Conservation (phyloP, 2,329 filamentous ascomycete species). For the Hypoxylon sp. region DNA sequence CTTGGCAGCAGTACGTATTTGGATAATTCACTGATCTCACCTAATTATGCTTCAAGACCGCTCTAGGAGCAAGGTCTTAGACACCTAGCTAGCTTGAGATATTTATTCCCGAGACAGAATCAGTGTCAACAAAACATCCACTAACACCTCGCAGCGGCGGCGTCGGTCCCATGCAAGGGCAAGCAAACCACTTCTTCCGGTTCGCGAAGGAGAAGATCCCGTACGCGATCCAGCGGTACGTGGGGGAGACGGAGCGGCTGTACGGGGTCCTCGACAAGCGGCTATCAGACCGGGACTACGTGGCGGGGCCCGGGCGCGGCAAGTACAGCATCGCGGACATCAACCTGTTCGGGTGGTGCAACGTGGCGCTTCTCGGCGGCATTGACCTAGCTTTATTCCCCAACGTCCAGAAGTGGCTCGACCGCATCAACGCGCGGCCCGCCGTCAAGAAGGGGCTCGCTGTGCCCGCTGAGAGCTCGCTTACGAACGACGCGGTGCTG, state of each 20-base stretch:
- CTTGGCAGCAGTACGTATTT: constrained; percentile 72
- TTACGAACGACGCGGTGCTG: constrained; percentile 59
- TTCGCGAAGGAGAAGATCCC: constrained; percentile 78
- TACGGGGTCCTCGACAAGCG: constrained; percentile 80
- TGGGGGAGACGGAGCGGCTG: constrained; percentile 80
- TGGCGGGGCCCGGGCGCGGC: constrained; percentile 67
- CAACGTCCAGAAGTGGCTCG: constrained; percentile 76
- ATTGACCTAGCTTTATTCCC: constrained; percentile 76
- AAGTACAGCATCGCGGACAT: constrained; percentile 80
- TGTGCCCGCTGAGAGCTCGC: constrained; percentile 65
- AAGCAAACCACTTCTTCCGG: constrained; percentile 80
- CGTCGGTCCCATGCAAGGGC: constrained; percentile 79
- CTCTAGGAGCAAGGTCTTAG: background rate
- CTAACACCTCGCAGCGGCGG: constrained; percentile 63
- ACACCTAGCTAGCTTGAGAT: background rate
- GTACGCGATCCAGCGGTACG: constrained; percentile 80
- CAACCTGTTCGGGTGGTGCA: constrained; percentile 78
- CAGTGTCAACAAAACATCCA: background rate
- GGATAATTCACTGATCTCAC: background rate
- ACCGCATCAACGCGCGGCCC: constrained; percentile 70
- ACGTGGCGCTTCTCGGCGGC: constrained; percentile 70
- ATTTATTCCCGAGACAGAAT: background rate
- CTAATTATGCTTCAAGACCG: background rate
- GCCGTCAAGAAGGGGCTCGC: constrained; percentile 75
- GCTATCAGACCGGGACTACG: constrained; percentile 66